Percentiles rank a stretch among this genome's conserved stretches.
These are phyloP conservation scores for Fragilariopsis cylindrus DNA, from an alignment of 108 stramenopile species.

Conservation along the genomic window DNA sequence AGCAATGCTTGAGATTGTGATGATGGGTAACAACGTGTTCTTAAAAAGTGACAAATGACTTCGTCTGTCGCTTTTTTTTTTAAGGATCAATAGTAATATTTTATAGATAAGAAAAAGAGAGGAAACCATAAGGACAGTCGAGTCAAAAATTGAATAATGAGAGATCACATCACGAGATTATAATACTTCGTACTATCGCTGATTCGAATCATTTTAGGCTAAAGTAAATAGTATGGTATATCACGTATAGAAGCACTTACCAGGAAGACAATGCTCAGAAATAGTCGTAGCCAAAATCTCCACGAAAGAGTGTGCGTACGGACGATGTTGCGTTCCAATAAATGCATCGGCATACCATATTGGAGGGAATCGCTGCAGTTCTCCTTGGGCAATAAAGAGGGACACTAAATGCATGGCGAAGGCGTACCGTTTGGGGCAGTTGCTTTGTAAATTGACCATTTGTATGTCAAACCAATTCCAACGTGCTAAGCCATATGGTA, in stretches of 20 bases:
- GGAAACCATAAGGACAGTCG: neutral
- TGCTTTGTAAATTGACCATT: slow-evolving; percentile 22
- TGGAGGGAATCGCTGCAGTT: slow-evolving; percentile 24
- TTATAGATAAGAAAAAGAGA: neutral
- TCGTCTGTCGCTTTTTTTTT: slow-evolving; percentile 21
- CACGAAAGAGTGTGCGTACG: slow-evolving; percentile 16
- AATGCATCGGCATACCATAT: slow-evolving; percentile 27
- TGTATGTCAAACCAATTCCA: slow-evolving; percentile 27
- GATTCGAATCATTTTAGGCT: too few relatives aligned
- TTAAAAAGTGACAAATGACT: slow-evolving; percentile 11
- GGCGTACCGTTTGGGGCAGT: slow-evolving; percentile 25
- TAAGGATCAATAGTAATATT: neutral
- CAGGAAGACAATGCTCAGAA: slow-evolving; percentile 25
- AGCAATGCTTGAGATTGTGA: slow-evolving; percentile 6
- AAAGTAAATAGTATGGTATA: too few relatives aligned
- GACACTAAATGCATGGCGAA: slow-evolving; percentile 29
- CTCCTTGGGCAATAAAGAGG: slow-evolving; percentile 26
- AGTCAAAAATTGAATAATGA: neutral
- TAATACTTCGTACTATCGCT: too few relatives aligned
- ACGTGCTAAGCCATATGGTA: slow-evolving; percentile 20
- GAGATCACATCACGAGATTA: too few relatives aligned
- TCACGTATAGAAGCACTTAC: neutral
- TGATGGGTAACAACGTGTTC: slow-evolving; percentile 27
- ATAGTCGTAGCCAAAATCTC: slow-evolving; percentile 18
- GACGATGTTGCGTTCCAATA: slow-evolving; percentile 18